Percentiles rank a stretch among this genome's conserved stretches.
Evolutionary conservation across 495 filamentous ascomycete genomes (phyloP).

Genomic region (Haplographium delicatum): DNA sequence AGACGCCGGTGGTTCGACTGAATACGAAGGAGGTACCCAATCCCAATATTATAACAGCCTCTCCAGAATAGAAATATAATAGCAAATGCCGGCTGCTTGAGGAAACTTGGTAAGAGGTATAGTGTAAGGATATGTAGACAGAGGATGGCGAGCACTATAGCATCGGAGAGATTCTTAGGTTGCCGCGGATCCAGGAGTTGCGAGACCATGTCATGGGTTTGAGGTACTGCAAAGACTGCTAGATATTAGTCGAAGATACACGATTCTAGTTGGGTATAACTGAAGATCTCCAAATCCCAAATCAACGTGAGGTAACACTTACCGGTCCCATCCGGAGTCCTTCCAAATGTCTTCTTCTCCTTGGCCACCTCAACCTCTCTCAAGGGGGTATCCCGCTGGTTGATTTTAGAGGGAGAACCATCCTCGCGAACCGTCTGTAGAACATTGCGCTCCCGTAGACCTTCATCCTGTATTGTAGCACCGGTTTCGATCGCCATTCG

Average conservation of each 20-base stretch:
- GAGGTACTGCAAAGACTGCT: conserved; percentile 88
- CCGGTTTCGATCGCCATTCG: conserved; percentile 8
- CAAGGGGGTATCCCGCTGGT: conserved; percentile 21
- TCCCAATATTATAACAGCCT: conserved; percentile 84
- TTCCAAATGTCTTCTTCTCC: conserved; percentile 75
- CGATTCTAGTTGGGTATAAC: too few relatives aligned
- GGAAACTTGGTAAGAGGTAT: conserved; percentile 60
- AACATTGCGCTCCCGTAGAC: conserved; percentile 42
- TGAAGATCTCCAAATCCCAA: too few relatives aligned
- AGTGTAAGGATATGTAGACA: conserved; percentile 65
- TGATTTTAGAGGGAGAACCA: conserved; percentile 32
- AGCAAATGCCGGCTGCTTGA: conserved; percentile 71
- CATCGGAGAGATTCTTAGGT: conserved; percentile 89
- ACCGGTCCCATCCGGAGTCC: conserved; percentile 88
- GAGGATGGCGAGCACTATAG: conserved; percentile 74
- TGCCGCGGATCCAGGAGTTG: conserved; percentile 92
- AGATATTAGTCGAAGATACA: conserved; percentile 10
- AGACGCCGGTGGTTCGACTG: conserved; percentile 86
- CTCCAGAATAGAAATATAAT: conserved; percentile 88
- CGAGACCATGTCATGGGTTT: conserved; percentile 98
- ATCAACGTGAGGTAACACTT: conserved; percentile 39
- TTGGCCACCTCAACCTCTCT: conserved; percentile 32
- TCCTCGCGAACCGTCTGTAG: conserved; percentile 32
- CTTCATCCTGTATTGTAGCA: conserved; percentile 11
- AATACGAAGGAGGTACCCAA: conserved; percentile 80